phyloP scores from a whole-genome alignment of 2,329 filamentous ascomycete genomes.

The Verticillium nonalfalfae region DNA sequence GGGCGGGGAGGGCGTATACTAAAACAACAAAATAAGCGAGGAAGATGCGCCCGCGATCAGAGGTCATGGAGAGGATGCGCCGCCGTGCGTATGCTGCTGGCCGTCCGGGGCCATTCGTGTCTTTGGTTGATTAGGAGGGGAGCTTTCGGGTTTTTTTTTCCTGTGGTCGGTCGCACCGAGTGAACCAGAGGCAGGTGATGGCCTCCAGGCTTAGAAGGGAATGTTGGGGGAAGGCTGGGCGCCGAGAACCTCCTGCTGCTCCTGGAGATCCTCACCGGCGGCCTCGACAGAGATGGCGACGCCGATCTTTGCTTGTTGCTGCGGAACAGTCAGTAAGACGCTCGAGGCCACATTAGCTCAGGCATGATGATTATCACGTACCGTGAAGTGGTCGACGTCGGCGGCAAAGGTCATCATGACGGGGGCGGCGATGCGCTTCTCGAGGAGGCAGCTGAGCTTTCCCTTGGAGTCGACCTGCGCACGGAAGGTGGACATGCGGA shows the following conservation, averaged over 20 bases:
- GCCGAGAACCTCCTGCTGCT: constrained; percentile 64
- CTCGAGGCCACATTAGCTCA: background rate
- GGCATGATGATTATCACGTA: constrained; percentile 40
- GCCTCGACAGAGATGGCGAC: constrained; percentile 90
- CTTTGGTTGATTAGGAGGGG: constrained; percentile 15
- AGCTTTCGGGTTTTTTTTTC: constrained; percentile 9
- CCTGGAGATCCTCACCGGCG: constrained; percentile 77
- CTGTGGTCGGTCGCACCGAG: background rate
- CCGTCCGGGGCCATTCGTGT: constrained; percentile 10
- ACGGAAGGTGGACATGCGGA: constrained; percentile 90
- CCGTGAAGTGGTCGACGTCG: constrained; percentile 93
- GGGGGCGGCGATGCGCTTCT: constrained; percentile 91
- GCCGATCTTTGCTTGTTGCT: constrained; percentile 95
- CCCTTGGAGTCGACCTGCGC: constrained; percentile 94
- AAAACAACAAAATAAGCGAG: constrained; percentile 12
- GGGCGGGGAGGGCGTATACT: constrained; percentile 4
- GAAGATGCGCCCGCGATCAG: constrained; percentile 6
- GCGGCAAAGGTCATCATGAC: constrained; percentile 93
- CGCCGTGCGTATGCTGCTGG: constrained; percentile 5
- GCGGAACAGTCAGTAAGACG: constrained; percentile 5
- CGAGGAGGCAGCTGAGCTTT: constrained; percentile 85
- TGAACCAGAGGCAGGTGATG: constrained; percentile 1
- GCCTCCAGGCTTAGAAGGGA: constrained; percentile 48
- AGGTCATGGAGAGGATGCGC: constrained; percentile 4
- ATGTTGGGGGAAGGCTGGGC: constrained; percentile 51